Base-by-base conservation (phyloP, 116 monocot species). In the Phalaenopsis hybrid region DNA sequence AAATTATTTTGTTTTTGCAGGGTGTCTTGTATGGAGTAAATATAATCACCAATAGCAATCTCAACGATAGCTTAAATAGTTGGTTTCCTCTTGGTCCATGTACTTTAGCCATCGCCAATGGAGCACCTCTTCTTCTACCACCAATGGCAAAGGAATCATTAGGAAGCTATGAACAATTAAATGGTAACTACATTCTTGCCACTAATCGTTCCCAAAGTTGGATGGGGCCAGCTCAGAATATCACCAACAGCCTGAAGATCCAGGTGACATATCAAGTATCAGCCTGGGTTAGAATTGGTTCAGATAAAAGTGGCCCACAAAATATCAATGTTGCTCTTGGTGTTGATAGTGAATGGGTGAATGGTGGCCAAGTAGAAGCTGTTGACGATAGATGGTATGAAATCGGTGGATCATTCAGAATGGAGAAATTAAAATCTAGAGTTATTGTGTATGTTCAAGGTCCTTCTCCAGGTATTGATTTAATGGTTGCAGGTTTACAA, bases 191-290 rank as follows among this genome's bases (percentile, higher is more conserved):
- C 83, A 86, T 88, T 70, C 81, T 81, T 51, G 83, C 50, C 20
- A 81, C 83, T 0, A 81, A 84, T 70, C 88, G 88, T n/a, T 83
- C 86, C 7, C 85, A 88, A 65, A 79, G 76, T 16, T 88, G 88
- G 88, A 88, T 83, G 81, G 88, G 88, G 4, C 83, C 88, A 4
- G 78, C 83, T 31, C 88, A 88, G 41, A 49, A 4, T 17, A 84
- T 88, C 76, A 86, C 84, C 7, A 79, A 86, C 81, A 83, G 52
- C 59, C 81, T 88, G 7, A 78, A 83, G 65, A 33, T 78, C 15
- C 67, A 83, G 4, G 80, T 83, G 79, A 88, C 88, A n/a, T 88
- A 88, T 48, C 88, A 86, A 51, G 75, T 88, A 12, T 86, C 88
- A 15, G 83, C 81, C 44, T 86, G 86, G 88, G 86, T 88, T 58